These are phyloP conservation scores for Pleurotus giganteus DNA, from an alignment of 768 basidiomycete species.

Conservation along the genomic window DNA sequence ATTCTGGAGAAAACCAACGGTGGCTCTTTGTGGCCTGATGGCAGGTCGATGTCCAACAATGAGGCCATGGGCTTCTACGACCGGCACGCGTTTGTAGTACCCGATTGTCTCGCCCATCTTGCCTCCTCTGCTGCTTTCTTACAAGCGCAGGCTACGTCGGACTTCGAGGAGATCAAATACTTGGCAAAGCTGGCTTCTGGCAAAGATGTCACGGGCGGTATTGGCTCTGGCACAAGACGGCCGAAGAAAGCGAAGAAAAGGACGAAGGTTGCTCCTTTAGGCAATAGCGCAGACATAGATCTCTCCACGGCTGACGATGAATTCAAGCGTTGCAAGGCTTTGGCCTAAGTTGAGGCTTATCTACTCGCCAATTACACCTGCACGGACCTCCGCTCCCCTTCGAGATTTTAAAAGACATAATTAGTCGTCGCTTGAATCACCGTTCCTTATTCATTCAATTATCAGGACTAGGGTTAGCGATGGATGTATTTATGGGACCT, in stretches of 20 bases:
- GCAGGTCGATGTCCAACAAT: slow-evolving; percentile 47
- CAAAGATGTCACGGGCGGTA: slow-evolving; percentile 34
- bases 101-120: slow-evolving; percentile 66
- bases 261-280: not conserved
- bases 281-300: not conserved
- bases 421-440: too few species aligned
- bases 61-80: slow-evolving; percentile 11
- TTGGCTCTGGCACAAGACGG: slow-evolving; percentile 20
- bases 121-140: slow-evolving; percentile 64
- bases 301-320: not conserved
- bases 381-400: not conserved
- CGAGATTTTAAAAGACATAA: not conserved
- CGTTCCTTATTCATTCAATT: too few species aligned
- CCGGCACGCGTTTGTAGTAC: slow-evolving; percentile 36
- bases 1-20: slow-evolving; percentile 68
- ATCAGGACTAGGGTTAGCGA: too few species aligned
- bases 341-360: too few species aligned
- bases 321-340: not conserved
- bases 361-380: too few species aligned
- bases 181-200: slow-evolving; percentile 57
- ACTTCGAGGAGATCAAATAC: slow-evolving; percentile 68
- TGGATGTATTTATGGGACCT: too few species aligned
- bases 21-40: slow-evolving; percentile 64
- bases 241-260: slow-evolving; percentile 12
- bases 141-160: slow-evolving; percentile 71